Evolutionary conservation across 176 grass and related monocot species (phyloP).

Genomic region (Oryza brachyantha): DNA sequence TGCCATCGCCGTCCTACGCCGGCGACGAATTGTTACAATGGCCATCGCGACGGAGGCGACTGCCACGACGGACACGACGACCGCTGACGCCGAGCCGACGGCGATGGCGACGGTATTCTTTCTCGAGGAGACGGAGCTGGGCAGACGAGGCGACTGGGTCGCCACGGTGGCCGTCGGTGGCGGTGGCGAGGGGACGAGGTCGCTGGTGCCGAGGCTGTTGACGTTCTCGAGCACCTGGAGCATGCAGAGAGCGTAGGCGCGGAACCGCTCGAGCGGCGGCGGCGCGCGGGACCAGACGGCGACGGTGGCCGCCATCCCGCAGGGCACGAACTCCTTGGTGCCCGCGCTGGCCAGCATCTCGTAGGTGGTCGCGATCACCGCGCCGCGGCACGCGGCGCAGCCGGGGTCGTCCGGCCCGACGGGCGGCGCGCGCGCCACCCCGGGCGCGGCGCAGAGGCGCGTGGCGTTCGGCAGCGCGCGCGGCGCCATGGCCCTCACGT

Average conservation of each 20-base stretch:
- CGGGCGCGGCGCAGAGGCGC: conserved; percentile 36
- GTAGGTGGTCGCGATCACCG: conserved; percentile 43
- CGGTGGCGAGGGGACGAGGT: conserved; percentile 51
- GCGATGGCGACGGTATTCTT: conserved; percentile 35
- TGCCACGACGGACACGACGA: conserved; percentile 15
- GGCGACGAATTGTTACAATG: not conserved
- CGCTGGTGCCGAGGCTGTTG: conserved; percentile 43
- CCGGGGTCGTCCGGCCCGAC: not conserved
- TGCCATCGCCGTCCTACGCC: not conserved
- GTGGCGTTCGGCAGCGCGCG: conserved; percentile 43
- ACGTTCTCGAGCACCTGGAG: conserved; percentile 70
- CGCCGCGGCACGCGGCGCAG: conserved; percentile 50
- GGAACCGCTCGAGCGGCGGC: conserved; percentile 32
- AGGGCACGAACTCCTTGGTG: conserved; percentile 70
- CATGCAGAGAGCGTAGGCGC: conserved; percentile 57
- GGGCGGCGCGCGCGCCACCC: not conserved
- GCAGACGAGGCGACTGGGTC: not conserved
- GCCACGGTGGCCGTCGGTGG: not conserved
- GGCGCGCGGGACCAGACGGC: conserved; percentile 45
- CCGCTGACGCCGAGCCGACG: conserved; percentile 40
- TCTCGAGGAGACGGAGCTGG: not conserved
- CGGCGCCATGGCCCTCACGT: conserved; percentile 29
- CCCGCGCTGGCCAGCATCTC: conserved; percentile 30
- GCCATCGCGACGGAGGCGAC: conserved; percentile 33
- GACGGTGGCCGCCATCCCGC: conserved; percentile 63